A percentile compares a stretch with the other conserved stretches of the same genome.
These are phyloP conservation scores for Marasmius fiardii DNA, from an alignment of 1,284 basidiomycete species.

Conservation along the genomic window DNA sequence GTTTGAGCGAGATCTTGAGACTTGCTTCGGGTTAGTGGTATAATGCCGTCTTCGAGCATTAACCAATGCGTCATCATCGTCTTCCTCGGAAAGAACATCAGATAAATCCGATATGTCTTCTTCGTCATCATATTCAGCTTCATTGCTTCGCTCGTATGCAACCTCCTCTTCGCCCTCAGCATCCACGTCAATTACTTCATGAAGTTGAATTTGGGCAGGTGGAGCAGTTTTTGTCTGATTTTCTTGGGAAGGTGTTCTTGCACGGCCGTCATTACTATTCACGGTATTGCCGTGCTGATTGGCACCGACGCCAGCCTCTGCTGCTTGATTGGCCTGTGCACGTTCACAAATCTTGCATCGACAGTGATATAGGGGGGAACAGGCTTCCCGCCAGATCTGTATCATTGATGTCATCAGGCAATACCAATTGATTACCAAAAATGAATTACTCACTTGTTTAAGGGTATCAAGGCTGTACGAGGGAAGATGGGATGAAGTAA, in stretches of 20 bases:
- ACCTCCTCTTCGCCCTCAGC: slow-evolving; percentile 26
- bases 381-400: slow-evolving; percentile 72
- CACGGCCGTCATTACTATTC: not conserved
- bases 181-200: slow-evolving; percentile 17
- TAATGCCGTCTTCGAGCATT: not conserved
- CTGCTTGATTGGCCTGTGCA: slow-evolving; percentile 45
- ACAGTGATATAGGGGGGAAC: slow-evolving; percentile 66
- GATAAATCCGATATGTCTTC: slow-evolving; percentile 14
- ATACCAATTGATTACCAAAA: not conserved
- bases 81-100: not conserved
- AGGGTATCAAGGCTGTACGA: slow-evolving; percentile 58
- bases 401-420: not conserved
- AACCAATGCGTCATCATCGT: not conserved
- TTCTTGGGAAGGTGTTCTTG: not conserved
- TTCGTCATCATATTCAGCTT: slow-evolving; percentile 24
- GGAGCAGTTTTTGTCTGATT: not conserved
- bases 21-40: not conserved
- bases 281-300: slow-evolving; percentile 16
- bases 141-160: slow-evolving; percentile 15
- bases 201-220: slow-evolving; percentile 17
- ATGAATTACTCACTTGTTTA: slow-evolving; percentile 41
- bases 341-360: slow-evolving; percentile 68
- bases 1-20: not conserved
- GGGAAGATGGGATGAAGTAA: slow-evolving; percentile 56
- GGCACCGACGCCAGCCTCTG: slow-evolving; percentile 30